A percentile compares a stretch with the other conserved stretches of the same genome.
These are phyloP conservation scores for Podochytrium sp. DNA, from an alignment of 192 early-diverging fungal genomes.

Conservation along the genomic window DNA sequence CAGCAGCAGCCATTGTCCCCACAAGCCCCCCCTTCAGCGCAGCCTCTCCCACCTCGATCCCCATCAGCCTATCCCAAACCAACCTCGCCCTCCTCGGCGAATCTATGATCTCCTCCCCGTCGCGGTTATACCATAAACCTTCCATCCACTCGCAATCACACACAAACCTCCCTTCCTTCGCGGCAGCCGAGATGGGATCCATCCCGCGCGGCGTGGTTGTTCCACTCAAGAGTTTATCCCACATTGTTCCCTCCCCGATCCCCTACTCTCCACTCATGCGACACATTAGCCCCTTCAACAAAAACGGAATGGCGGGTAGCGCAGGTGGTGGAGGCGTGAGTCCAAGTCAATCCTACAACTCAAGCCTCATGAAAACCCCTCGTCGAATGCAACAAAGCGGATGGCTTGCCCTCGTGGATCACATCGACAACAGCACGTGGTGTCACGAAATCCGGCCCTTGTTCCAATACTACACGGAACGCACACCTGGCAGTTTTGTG, in stretches of 20 bases:
- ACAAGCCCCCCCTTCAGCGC: background rate
- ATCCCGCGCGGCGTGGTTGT: slow-evolving; percentile 7
- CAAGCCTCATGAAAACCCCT: slow-evolving; percentile 38
- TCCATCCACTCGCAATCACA: no score
- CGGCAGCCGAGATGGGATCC: no score
- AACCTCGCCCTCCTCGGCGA: slow-evolving; percentile 12
- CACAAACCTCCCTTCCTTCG: no score
- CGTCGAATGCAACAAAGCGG: slow-evolving; percentile 61
- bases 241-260: slow-evolving; percentile 7
- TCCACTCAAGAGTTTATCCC: background rate
- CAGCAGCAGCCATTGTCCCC: background rate
- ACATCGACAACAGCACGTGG: slow-evolving; percentile 69
- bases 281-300: background rate
- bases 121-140: no score
- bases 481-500: slow-evolving; percentile 96
- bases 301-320: background rate
- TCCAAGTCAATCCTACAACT: slow-evolving; percentile 54
- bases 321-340: slow-evolving; percentile 6
- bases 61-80: background rate
- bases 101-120: slow-evolving; percentile 10
- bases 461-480: slow-evolving; percentile 96
- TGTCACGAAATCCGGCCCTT: slow-evolving; percentile 89
- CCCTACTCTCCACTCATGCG: slow-evolving; percentile 27
- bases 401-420: slow-evolving; percentile 88
- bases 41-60: background rate